Base-by-base conservation (phyloP, 495 filamentous ascomycete species). In the Neurospora hispaniola region DNA sequence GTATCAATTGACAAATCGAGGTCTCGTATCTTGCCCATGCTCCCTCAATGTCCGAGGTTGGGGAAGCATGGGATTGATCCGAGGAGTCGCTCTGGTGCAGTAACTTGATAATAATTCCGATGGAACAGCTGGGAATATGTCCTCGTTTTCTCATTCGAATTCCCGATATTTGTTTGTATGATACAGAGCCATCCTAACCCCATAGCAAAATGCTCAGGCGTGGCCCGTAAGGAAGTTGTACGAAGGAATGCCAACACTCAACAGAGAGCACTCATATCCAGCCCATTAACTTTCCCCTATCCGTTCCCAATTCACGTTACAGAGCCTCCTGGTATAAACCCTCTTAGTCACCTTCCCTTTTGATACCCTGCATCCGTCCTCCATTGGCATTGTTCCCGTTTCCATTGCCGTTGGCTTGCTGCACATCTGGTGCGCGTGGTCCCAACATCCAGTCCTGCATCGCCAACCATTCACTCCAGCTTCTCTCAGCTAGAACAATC, bases 401-500 rank as follows among this genome's bases (percentile, higher is more conserved):
- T 20, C 48, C 48, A 14, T 27, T 59, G 10, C 27, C 54, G 54
- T 66, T 66, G 3, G 54, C 54, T 66, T 66, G 54, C 27, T 35
- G 54, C 27, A 66, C 79, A 20, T 74, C 81, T 66, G 83, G 82
- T 44, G 83, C 83, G 66, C 86, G 78, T 41, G 85, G 84, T 16
- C 93, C 94, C 66, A 97, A 84, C 93, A 97, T 96, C 93, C 94
- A 97, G 79, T 97, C 93, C 80, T 97, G 92, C 93, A 97, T 96
- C 10, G 93, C 93, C 42, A 97, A 82, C 92, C 93, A 96, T 77
- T 91, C 88, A 77, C 90, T 92, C 92, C 92, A 97, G 72, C 84
- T 89, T 74, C 86, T 86, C 84, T 99, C 94, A 0, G 94, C 96
- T 14, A 82, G 86, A 73, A 92, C 89, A 75, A 98, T 94, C 84